Conservation (phyloP, 2,329 filamentous ascomycete species). For the Corinectria fuckeliana region DNA sequence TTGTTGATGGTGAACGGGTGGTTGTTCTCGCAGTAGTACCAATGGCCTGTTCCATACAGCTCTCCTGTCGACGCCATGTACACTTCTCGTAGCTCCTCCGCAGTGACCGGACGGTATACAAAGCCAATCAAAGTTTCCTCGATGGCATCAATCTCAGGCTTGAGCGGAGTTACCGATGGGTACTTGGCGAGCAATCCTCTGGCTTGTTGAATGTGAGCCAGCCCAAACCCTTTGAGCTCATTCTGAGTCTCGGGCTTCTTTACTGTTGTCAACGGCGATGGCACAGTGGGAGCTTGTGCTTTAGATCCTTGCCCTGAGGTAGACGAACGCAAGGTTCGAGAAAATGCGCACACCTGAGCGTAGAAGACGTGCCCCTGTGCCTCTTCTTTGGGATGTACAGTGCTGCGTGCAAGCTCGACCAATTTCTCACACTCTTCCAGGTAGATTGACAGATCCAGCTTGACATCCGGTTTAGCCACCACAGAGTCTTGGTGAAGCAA, state of each 20-base stretch:
- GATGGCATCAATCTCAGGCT: conserved; percentile 46
- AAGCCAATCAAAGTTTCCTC: conserved; percentile 53
- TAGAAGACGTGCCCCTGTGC: conserved; percentile 59
- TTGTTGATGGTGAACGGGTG: conserved; percentile 70
- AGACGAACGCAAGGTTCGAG: background rate
- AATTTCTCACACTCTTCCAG: conserved; percentile 33
- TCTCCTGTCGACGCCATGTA: conserved; percentile 58
- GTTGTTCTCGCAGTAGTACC: conserved; percentile 64
- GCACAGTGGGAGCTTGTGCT: conserved; percentile 49
- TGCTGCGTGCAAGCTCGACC: conserved; percentile 44
- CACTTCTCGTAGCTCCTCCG: conserved; percentile 58
- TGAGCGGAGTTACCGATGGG: background rate
- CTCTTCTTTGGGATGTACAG: conserved; percentile 50
- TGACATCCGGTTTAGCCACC: background rate
- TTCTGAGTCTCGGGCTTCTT: too few relatives aligned
- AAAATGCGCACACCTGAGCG: conserved; percentile 54
- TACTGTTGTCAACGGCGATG: background rate
- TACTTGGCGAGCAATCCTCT: background rate
- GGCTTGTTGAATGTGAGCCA: background rate
- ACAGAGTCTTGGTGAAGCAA: background rate
- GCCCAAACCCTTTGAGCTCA: background rate
- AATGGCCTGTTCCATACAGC: conserved; percentile 62
- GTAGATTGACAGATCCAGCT: background rate
- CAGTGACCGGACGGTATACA: conserved; percentile 57
- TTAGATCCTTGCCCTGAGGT: background rate